Conservation (phyloP, 2,329 filamentous ascomycete genomes). For the Diaporthe ampelina region DNA sequence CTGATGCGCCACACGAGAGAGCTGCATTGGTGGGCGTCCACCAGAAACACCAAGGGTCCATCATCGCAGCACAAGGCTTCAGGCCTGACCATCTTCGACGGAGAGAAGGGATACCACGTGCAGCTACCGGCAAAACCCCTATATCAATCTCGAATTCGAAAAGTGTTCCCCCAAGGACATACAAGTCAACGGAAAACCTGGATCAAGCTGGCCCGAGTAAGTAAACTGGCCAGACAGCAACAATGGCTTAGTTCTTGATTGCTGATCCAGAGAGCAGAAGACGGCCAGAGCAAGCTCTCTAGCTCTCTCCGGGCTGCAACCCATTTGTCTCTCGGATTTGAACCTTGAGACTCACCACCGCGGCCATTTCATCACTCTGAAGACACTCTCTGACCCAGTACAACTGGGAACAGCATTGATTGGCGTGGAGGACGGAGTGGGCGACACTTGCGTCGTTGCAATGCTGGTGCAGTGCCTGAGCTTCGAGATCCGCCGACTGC, state of each 20-base stretch:
- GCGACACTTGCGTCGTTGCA: conserved; percentile 81
- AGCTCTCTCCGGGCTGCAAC: conserved; percentile 28
- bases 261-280: too few species aligned
- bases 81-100: conserved; percentile 41
- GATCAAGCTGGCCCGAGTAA: too few species aligned
- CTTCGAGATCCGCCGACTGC: too few species aligned
- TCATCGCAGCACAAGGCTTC: too few species aligned
- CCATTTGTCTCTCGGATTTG: conserved; percentile 38
- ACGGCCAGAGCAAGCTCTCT: too few species aligned
- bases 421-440: conserved; percentile 81
- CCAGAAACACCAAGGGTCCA: too few species aligned
- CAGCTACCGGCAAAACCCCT: conserved; percentile 40
- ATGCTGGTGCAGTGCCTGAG: conserved; percentile 48
- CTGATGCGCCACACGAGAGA: conserved; percentile 41
- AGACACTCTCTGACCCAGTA: conserved; percentile 32
- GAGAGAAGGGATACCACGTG: conserved; percentile 46
- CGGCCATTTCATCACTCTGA: conserved; percentile 39
- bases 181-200: too few species aligned
- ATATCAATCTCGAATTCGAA: too few species aligned
- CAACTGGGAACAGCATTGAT: conserved; percentile 33
- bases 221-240: too few species aligned
- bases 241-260: too few species aligned
- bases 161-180: too few species aligned
- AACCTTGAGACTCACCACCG: conserved; percentile 41
- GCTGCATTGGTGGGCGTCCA: too few species aligned